A percentile compares a stretch with the other conserved stretches of the same genome.
Evolutionary conservation across 371 early-diverging fungal species (phyloP).

Genomic region (Mucor saturninus): DNA sequence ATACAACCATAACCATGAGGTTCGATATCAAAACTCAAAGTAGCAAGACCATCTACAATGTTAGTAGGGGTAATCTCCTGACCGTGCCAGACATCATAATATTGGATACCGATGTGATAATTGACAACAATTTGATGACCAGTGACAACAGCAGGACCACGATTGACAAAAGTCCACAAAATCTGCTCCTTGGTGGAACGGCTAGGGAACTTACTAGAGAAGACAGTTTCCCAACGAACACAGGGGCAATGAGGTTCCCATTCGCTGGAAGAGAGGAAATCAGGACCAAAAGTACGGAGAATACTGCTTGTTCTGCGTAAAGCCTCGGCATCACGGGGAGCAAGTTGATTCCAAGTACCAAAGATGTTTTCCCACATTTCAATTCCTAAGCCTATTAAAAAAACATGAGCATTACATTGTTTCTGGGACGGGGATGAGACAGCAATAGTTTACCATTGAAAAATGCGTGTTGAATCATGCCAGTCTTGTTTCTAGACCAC

Average conservation of each 20-base stretch:
- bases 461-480: conserved; percentile 34
- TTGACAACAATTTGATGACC: conserved; percentile 41
- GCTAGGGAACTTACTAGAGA: conserved; percentile 28
- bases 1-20: conserved; percentile 40
- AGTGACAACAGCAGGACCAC: conserved; percentile 28
- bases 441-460: conserved; percentile 29
- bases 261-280: conserved; percentile 31
- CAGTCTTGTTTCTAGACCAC: conserved; percentile 39
- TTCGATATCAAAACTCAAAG: conserved; percentile 40
- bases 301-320: conserved; percentile 30
- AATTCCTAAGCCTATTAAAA: conserved; percentile 29
- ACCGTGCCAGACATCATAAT: conserved; percentile 39
- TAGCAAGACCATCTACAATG: conserved; percentile 38
- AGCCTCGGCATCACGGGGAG: conserved; percentile 38
- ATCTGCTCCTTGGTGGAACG: conserved; percentile 19
- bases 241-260: conserved; percentile 41
- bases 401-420: too few relatives aligned
- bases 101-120: conserved; percentile 39
- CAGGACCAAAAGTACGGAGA: conserved; percentile 33
- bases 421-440: too few relatives aligned
- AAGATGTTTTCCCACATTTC: conserved; percentile 41
- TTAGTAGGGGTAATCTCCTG: conserved; percentile 30
- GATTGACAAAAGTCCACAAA: conserved; percentile 36
- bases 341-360: conserved; percentile 33
- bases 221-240: conserved; percentile 34